Base-by-base conservation (phyloP, 805 yeast genomes). In the Wickerhamia fluorescens region DNA sequence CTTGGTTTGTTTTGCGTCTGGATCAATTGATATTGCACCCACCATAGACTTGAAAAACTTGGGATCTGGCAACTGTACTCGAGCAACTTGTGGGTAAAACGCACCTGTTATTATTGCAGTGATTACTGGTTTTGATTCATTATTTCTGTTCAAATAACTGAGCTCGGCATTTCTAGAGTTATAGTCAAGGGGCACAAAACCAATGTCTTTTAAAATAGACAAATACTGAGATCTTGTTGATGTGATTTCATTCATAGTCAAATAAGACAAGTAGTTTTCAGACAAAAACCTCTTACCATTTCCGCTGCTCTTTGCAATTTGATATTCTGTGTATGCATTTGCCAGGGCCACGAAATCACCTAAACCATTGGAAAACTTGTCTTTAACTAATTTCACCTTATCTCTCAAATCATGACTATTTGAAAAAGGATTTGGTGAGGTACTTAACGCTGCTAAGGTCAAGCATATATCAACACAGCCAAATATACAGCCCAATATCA, bases 11-110 rank as follows among this genome's bases (percentile, higher is more conserved):
- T 66, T 70, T 2, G 88, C 82, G 45, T 88, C 96, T 0, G 87
- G 83, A 43, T 88, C 95, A n/a, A 75, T 66, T 30, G 83, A 88
- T 24, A 89, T 68, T 0, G 96, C 72, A 14, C 98, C 98, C 1
- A 76, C 68, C 19, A 78, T 59, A 2, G 85, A 74, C 20, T 76
- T 70, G 24, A 75, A 57, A 49, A 59, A 89, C 45, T 82, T 84
- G 3, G 88, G 74, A 36, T 85, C 87, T 0, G 97, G 96, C 13
- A 74, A 59, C 44, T 81, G 86, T 3, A 86, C 83, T 37, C 85
- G 66, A 0, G 92, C 88, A 19, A 86, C 62, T 31, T 82, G 80
- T 0, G 97, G 97, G 44, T 80, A 83, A 42, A 78, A 73, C 0
- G 95, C 69, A 3, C 94, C 94, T 0, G 94, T 76, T 12, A 87